Evolutionary conservation across 768 basidiomycete genomes (phyloP).

Genomic region (Leccinum broughii): DNA sequence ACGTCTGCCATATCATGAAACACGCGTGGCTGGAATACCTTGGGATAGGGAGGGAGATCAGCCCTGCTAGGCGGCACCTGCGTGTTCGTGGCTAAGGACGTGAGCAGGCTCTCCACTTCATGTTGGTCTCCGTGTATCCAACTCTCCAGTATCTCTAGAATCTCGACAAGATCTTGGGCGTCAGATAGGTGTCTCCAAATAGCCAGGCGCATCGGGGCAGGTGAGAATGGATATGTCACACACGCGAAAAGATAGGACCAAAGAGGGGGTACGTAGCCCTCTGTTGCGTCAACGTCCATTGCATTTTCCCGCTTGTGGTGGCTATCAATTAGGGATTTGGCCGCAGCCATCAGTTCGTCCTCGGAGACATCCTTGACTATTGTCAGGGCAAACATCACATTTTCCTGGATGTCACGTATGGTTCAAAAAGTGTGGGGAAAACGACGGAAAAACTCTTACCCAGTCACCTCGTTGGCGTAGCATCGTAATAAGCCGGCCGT

Average conservation of each 20-base stretch:
- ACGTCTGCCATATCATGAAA: constrained; percentile 23
- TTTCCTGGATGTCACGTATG: constrained; percentile 25
- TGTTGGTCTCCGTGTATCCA: constrained; percentile 40
- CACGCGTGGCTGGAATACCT: constrained; percentile 42
- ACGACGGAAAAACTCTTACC: constrained; percentile 41
- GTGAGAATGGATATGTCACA: constrained; percentile 43
- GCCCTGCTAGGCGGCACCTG: constrained; percentile 17
- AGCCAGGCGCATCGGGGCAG: constrained; percentile 42
- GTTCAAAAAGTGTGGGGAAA: not conserved
- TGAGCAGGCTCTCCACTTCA: constrained; percentile 23
- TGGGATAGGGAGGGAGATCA: constrained; percentile 28
- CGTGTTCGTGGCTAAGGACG: constrained; percentile 18
- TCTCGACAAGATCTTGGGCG: constrained; percentile 38
- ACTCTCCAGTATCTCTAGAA: constrained; percentile 39
- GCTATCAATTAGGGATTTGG: constrained; percentile 44
- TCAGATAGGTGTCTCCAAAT: constrained; percentile 42
- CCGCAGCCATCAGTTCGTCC: constrained; percentile 54
- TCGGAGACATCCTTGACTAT: constrained; percentile 66
- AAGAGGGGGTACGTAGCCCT: constrained; percentile 34
- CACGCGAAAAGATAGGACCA: constrained; percentile 39
- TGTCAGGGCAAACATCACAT: constrained; percentile 51
- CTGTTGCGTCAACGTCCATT: constrained; percentile 40
- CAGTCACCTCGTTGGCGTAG: constrained; percentile 63
- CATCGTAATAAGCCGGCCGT: constrained; percentile 54
- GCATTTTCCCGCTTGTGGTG: constrained; percentile 32